phyloP scores from a whole-genome alignment of 2,329 filamentous ascomycete species.

The Lachnellula willkommii region DNA sequence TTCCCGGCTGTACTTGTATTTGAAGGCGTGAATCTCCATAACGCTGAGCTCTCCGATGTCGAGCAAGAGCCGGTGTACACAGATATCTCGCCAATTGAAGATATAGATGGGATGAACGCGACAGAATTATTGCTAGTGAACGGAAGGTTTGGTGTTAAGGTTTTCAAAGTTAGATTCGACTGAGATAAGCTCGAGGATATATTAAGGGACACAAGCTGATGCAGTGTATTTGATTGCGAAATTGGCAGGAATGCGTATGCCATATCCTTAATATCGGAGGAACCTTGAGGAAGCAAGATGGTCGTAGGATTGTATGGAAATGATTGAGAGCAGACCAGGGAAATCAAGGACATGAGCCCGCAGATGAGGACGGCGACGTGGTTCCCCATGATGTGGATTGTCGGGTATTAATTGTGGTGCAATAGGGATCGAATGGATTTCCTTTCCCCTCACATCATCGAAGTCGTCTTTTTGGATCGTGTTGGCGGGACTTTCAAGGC shows the following conservation, averaged over 20 bases:
- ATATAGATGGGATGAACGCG: constrained; percentile 63
- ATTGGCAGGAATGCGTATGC: constrained; percentile 63
- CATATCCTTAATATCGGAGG: constrained; percentile 44
- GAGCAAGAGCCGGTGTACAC: constrained; percentile 72
- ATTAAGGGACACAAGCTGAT: constrained; percentile 59
- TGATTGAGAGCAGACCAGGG: constrained; percentile 32
- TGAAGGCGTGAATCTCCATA: constrained; percentile 64
- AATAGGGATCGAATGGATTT: constrained; percentile 12
- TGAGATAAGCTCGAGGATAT: constrained; percentile 52
- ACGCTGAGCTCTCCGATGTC: constrained; percentile 42
- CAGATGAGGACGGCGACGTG: constrained; percentile 17
- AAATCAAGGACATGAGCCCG: constrained; percentile 12
- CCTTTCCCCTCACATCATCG: constrained; percentile 18
- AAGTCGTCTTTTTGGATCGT: constrained; percentile 3
- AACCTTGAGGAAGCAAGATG: constrained; percentile 53
- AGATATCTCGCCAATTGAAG: constrained; percentile 62
- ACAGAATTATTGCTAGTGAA: constrained; percentile 53
- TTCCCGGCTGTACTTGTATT: constrained; percentile 38
- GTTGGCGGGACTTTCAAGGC: neutral
- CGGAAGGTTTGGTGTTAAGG: constrained; percentile 52
- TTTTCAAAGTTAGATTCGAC: constrained; percentile 41
- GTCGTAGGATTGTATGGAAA: constrained; percentile 76
- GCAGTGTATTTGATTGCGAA: constrained; percentile 25
- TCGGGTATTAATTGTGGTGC: constrained; percentile 12
- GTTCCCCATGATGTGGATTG: constrained; percentile 23